Base-by-base conservation (phyloP, 2,329 filamentous ascomycete genomes). In the Phyllosticta capitalensis region DNA sequence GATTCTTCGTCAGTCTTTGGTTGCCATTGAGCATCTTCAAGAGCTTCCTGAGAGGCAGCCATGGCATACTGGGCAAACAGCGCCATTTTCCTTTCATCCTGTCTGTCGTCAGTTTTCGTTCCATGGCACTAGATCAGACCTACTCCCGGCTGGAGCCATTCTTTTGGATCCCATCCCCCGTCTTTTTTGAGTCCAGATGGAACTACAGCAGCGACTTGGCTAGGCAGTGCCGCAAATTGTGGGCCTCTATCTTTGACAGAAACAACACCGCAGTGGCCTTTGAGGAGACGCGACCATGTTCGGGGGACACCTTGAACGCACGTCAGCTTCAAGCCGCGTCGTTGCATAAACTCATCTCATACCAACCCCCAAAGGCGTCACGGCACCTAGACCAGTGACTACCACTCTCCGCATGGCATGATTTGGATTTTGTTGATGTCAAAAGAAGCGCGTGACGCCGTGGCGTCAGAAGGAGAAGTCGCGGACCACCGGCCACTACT, bases 41-140 rank as follows among this genome's bases (percentile, higher is more conserved):
- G 77, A 0, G 94, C 94, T 81, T 97, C 94, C 55, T 90, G 83
- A 0, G 90, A 82, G 2, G 92, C 90, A 12, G 89, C 90, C 68
- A 96, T 81, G 14, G 92, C 92, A 76, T 95, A 97, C 72, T 97
- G 92, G 3, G 91, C 83, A 70, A 97, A 97, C 22, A 78, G 81
- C n/a, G 94, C 91, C 85, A 95, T 95, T 68, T 90, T 88, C 4
- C 91, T 83, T 67, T 82, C 78, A 63, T 87, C 83, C 82, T 84
- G 33, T 26, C 26, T 80, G 68, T 28, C 72, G 71, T 84, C 81
- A 86, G 52, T 61, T 58, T 17, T 45, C 3, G 10, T n/a, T 21
- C 33, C 17, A 21, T 20, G 24, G 19, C 53, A 26, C 2, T 17
- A 9, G 38, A 52, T 12, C 63, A 63, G 14, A 61, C 66, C 55